Conservation (phyloP, 768 basidiomycete genomes). For the Rhodotorula graminis region DNA sequence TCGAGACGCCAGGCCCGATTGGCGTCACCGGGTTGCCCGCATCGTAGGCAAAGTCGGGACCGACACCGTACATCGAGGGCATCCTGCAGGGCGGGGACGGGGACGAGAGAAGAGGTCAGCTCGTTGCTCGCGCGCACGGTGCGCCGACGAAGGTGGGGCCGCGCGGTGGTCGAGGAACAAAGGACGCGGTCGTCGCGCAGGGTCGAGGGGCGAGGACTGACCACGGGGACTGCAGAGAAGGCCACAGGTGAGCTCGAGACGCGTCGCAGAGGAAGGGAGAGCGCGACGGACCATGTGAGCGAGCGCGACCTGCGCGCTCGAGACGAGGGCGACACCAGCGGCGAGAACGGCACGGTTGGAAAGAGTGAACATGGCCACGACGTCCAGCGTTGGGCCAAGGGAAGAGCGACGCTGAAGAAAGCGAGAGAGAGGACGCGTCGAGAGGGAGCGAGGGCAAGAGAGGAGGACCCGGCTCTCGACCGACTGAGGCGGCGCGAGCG, state of each 20-base stretch:
- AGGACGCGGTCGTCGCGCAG: too few relatives aligned
- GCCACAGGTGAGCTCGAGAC: background rate
- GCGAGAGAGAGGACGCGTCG: background rate
- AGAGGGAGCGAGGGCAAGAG: background rate
- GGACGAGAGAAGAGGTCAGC: background rate
- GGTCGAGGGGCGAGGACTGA: background rate
- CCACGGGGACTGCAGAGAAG: background rate
- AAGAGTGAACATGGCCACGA: background rate
- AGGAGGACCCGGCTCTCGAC: background rate
- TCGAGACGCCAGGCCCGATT: conserved; percentile 7
- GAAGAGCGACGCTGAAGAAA: background rate
- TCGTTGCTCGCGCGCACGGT: too few relatives aligned
- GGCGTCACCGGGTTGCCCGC: conserved; percentile 9
- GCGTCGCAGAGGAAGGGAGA: background rate
- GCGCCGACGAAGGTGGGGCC: too few relatives aligned
- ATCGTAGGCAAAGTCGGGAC: background rate
- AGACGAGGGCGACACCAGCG: background rate
- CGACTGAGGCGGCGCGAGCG: background rate
- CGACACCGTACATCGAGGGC: conserved; percentile 33
- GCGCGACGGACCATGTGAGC: conserved; percentile 25
- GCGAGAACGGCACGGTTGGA: background rate
- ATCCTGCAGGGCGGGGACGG: background rate
- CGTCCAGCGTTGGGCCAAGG: background rate
- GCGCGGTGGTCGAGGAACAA: too few relatives aligned
- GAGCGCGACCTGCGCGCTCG: background rate